Conservation (phyloP, 2,329 filamentous ascomycete species). For the Cryoendolithus antarcticus region DNA sequence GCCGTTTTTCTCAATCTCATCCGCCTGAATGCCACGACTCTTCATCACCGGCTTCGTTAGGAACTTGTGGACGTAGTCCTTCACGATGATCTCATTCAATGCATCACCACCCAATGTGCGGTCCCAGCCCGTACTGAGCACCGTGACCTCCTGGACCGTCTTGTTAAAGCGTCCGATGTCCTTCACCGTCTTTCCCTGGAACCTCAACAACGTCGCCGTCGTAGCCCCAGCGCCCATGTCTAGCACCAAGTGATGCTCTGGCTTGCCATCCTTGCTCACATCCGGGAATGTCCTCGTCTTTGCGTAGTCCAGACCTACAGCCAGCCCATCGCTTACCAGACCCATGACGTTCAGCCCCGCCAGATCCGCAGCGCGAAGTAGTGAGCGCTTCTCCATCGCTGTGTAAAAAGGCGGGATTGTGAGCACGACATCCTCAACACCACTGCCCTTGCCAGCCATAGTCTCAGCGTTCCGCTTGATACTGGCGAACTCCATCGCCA, state of each 20-base stretch:
- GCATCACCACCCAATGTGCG: constrained; percentile 78
- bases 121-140: constrained; percentile 80
- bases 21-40: constrained; percentile 48
- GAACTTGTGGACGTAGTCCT: constrained; percentile 78
- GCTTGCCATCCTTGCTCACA: constrained; percentile 67
- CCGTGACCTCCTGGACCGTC: constrained; percentile 88
- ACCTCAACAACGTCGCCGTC: constrained; percentile 77
- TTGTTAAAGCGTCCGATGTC: constrained; percentile 90
- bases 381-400: constrained; percentile 73
- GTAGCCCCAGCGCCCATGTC: constrained; percentile 97
- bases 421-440: constrained; percentile 71
- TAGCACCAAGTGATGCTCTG: constrained; percentile 86
- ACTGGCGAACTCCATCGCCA: constrained; percentile 93
- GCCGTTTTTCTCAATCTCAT: constrained; percentile 60
- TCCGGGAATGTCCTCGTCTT: constrained; percentile 81
- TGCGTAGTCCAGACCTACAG: constrained; percentile 91
- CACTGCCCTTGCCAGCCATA: constrained; percentile 62
- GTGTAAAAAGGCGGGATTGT: constrained; percentile 88
- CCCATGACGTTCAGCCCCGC: constrained; percentile 78
- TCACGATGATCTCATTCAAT: constrained; percentile 75
- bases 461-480: constrained; percentile 78
- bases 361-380: constrained; percentile 72
- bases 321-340: constrained; percentile 77
- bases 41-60: constrained; percentile 52
- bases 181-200: constrained; percentile 82